These are phyloP conservation scores for Ogataea thermomethanolica DNA, from an alignment of 805 yeast genomes.

Conservation along the genomic window DNA sequence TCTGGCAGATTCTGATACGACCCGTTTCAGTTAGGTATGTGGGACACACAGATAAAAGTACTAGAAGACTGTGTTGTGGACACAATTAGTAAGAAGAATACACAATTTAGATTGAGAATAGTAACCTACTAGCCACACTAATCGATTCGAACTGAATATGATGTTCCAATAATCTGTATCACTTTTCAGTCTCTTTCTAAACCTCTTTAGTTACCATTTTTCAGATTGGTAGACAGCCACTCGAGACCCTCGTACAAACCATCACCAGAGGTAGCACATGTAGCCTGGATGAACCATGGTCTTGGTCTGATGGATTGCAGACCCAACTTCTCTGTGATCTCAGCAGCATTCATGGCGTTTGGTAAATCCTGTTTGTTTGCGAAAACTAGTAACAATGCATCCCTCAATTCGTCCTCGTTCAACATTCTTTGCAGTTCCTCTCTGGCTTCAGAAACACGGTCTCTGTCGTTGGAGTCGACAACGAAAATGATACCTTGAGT, in stretches of 20 bases:
- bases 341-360: conserved; percentile 98
- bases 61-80: conserved; percentile 4
- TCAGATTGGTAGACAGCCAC: conserved; percentile 91
- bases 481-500: conserved; percentile 98
- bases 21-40: not conserved
- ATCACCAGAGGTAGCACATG: conserved; percentile 99
- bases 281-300: conserved; percentile 99
- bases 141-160: conserved; percentile 2
- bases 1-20: not conserved
- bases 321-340: conserved; percentile 94
- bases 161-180: conserved; percentile 6
- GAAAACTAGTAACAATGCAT: conserved; percentile 89
- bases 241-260: conserved; percentile 97
- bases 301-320: conserved; percentile 96
- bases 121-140: conserved; percentile 10
- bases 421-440: conserved; percentile 98
- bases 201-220: conserved; percentile 47
- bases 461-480: conserved; percentile 96
- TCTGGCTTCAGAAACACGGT: conserved; percentile 96
- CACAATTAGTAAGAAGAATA: conserved; percentile 17
- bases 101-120: conserved; percentile 17
- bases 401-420: conserved; percentile 97
- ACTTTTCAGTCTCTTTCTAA: conserved; percentile 16
- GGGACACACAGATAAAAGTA: not conserved
- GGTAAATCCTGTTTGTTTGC: conserved; percentile 99